These are phyloP conservation scores for Brassica incana DNA, from an alignment of 345 rosid genomes.

Conservation along the genomic window DNA sequence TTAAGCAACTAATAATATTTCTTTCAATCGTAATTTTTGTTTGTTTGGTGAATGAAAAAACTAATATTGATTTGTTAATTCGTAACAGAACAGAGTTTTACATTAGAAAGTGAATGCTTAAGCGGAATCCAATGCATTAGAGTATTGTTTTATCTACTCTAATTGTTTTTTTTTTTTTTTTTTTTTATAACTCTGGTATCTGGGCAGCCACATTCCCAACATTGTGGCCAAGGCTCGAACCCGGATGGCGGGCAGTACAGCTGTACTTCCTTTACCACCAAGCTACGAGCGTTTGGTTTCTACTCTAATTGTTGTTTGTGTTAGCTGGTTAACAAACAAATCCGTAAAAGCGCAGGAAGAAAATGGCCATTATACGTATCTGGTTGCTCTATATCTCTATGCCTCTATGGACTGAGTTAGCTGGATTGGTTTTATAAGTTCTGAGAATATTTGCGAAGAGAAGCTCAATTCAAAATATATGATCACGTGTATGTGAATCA, in stretches of 20 bases:
- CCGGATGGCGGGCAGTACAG: too few relatives aligned
- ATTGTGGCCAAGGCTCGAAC: too few relatives aligned
- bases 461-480: neutral
- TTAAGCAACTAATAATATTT: constrained; percentile 11
- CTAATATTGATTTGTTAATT: neutral
- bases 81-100: neutral
- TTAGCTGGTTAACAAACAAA: neutral
- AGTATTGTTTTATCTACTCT: neutral
- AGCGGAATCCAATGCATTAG: neutral
- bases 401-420: neutral
- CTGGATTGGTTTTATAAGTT: neutral
- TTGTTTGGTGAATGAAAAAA: neutral
- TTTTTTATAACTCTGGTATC: too few relatives aligned
- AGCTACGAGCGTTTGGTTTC: neutral
- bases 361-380: neutral
- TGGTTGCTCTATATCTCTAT: neutral
- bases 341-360: neutral
- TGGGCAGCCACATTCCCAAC: too few relatives aligned
- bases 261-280: too few relatives aligned
- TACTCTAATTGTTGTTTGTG: neutral
- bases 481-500: neutral
- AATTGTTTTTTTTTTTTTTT: neutral
- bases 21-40: neutral
- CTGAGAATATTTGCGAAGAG: neutral
- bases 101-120: neutral